phyloP scores from a whole-genome alignment of 2,329 filamentous ascomycete species.

The Pseudohalonectria lignicola region DNA sequence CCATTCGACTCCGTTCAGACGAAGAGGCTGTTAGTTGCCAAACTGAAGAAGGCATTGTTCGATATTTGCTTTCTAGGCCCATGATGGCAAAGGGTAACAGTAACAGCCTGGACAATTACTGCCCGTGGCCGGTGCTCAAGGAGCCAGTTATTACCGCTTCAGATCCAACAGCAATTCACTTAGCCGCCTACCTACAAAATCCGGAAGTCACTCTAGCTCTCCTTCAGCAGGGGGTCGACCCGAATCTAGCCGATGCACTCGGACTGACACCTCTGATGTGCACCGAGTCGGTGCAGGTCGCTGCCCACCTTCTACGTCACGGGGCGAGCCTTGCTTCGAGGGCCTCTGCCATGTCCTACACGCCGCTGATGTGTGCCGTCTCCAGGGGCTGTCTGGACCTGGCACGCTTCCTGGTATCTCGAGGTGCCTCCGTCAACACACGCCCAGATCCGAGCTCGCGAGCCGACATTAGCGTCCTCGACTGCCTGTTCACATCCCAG shows the following conservation, averaged over 20 bases:
- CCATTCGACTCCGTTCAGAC: not conserved
- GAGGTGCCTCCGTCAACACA: conserved; percentile 1
- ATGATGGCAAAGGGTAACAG: not conserved
- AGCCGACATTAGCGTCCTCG: not conserved
- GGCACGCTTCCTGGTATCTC: not conserved
- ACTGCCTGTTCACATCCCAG: conserved; percentile 4
- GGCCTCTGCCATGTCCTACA: not conserved
- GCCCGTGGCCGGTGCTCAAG: too few species aligned
- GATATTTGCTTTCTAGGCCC: not conserved
- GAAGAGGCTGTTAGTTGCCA: not conserved
- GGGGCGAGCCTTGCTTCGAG: conserved; percentile 1
- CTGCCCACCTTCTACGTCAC: not conserved
- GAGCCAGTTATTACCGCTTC: not conserved
- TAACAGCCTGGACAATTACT: not conserved
- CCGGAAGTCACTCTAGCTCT: not conserved
- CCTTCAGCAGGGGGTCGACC: not conserved
- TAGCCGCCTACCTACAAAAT: not conserved
- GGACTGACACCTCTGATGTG: not conserved
- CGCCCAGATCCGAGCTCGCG: not conserved
- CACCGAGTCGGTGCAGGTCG: not conserved
- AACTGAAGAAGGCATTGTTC: not conserved
- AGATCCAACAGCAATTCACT: not conserved
- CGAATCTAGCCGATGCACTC: not conserved
- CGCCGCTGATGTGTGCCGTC: conserved; percentile 3
- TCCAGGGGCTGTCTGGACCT: not conserved